Evolutionary conservation across 345 rosid species (phyloP).

Genomic region (Citrus medica): DNA sequence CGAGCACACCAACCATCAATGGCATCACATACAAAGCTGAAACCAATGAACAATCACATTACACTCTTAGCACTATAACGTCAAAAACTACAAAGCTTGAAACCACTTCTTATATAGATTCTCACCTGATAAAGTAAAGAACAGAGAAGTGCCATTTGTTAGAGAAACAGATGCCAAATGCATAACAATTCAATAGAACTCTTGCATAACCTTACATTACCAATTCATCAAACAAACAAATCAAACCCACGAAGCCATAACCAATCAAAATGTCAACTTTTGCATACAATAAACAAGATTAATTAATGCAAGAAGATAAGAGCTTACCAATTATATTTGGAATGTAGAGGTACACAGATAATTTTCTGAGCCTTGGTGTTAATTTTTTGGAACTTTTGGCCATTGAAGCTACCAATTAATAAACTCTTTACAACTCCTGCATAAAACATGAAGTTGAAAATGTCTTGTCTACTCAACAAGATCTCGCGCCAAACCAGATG

Average conservation of each 20-base stretch:
- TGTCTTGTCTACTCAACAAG: not conserved
- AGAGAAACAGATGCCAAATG: slow-evolving; percentile 78
- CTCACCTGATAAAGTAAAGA: slow-evolving; percentile 74
- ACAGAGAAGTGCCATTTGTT: slow-evolving; percentile 70
- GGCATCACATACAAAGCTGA: slow-evolving; percentile 92
- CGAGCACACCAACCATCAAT: slow-evolving; percentile 97
- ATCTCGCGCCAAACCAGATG: slow-evolving; percentile 1
- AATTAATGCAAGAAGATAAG: not conserved
- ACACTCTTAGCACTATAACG: slow-evolving; percentile 5
- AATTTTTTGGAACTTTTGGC: slow-evolving; percentile 49
- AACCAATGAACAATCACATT: slow-evolving; percentile 12
- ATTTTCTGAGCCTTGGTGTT: slow-evolving; percentile 34
- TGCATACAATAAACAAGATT: not conserved
- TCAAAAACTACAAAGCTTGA: not conserved
- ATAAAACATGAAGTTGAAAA: not conserved
- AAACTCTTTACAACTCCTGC: slow-evolving; percentile 4
- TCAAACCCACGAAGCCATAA: not conserved
- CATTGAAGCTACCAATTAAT: slow-evolving; percentile 32
- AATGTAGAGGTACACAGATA: slow-evolving; percentile 75
- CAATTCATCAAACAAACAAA: slow-evolving; percentile 8
- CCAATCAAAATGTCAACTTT: not conserved
- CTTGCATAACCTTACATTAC: slow-evolving; percentile 57
- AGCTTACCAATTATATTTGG: slow-evolving; percentile 86
- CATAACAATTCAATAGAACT: slow-evolving; percentile 72
- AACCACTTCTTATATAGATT: not conserved